These are phyloP conservation scores for Xylariomycetidae sp. DNA, from an alignment of 2,329 filamentous ascomycete species.

Conservation along the genomic window DNA sequence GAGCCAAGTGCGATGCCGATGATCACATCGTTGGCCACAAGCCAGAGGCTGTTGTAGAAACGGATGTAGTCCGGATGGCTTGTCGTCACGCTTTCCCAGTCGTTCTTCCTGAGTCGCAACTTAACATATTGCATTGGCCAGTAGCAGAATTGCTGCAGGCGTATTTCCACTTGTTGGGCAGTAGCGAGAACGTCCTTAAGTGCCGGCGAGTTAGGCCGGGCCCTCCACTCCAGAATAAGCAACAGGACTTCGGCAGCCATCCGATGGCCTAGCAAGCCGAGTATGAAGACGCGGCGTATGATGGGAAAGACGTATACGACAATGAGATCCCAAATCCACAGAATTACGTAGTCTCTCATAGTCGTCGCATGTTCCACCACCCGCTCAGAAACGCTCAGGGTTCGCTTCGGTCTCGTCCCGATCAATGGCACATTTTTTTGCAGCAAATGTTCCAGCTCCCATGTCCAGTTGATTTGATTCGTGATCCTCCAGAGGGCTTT, in stretches of 20 bases:
- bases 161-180: constrained; percentile 94
- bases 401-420: constrained; percentile 73
- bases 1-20: constrained; percentile 95
- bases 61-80: constrained; percentile 97
- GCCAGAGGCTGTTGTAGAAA: constrained; percentile 98
- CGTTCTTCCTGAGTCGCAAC: constrained; percentile 78
- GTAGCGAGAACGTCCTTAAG: constrained; percentile 95
- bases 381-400: constrained; percentile 86
- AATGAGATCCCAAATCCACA: constrained; percentile 66
- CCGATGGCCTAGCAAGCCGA: constrained; percentile 74
- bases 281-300: constrained; percentile 67
- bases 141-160: constrained; percentile 96
- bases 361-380: constrained; percentile 91
- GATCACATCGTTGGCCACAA: constrained; percentile 97
- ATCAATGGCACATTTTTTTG: constrained; percentile 88
- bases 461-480: constrained; percentile 93
- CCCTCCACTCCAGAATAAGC: constrained; percentile 77
- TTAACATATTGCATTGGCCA: constrained; percentile 97
- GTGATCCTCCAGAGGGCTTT: constrained; percentile 74
- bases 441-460: constrained; percentile 78
- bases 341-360: constrained; percentile 68
- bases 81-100: constrained; percentile 93
- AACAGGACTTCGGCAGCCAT: constrained; percentile 76
- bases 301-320: constrained; percentile 75
- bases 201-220: constrained; percentile 72